Evolutionary conservation across 148 eudicot genomes (phyloP).

Genomic region (Cornus kousa): DNA sequence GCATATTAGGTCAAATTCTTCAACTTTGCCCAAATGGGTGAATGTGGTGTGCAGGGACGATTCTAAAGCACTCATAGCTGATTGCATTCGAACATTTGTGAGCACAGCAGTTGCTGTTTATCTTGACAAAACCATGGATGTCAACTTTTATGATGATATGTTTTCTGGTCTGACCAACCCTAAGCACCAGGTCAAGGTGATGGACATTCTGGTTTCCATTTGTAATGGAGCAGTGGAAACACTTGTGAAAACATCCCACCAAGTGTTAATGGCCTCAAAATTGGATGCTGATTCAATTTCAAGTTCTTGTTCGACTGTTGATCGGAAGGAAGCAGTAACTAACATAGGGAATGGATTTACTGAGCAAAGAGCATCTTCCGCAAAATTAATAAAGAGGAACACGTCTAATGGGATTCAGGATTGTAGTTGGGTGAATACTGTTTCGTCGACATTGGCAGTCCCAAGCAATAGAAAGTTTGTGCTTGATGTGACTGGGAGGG

Average conservation of each 20-base stretch:
- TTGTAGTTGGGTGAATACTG: constrained; percentile 47
- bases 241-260: constrained; percentile 75
- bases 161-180: constrained; percentile 81
- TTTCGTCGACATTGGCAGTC: constrained; percentile 70
- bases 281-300: constrained; percentile 11
- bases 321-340: constrained; percentile 12
- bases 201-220: constrained; percentile 57
- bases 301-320: constrained; percentile 19
- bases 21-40: constrained; percentile 36
- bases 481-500: constrained; percentile 77
- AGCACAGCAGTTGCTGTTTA: constrained; percentile 78
- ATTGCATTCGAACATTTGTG: constrained; percentile 72
- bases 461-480: constrained; percentile 73
- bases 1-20: constrained; percentile 20
- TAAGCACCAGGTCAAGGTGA: constrained; percentile 52
- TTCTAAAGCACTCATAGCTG: constrained; percentile 48
- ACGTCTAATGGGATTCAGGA: constrained; percentile 22
- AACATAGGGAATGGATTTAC: constrained; percentile 12
- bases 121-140: constrained; percentile 67
- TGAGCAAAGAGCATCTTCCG: constrained; percentile 7
- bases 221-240: constrained; percentile 84
- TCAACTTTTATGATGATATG: constrained; percentile 64
- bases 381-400: constrained; percentile 14
- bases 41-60: constrained; percentile 42
- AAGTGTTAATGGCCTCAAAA: constrained; percentile 54